Base-by-base conservation (phyloP, 495 filamentous ascomycete genomes). In the Tuber magnatum region DNA sequence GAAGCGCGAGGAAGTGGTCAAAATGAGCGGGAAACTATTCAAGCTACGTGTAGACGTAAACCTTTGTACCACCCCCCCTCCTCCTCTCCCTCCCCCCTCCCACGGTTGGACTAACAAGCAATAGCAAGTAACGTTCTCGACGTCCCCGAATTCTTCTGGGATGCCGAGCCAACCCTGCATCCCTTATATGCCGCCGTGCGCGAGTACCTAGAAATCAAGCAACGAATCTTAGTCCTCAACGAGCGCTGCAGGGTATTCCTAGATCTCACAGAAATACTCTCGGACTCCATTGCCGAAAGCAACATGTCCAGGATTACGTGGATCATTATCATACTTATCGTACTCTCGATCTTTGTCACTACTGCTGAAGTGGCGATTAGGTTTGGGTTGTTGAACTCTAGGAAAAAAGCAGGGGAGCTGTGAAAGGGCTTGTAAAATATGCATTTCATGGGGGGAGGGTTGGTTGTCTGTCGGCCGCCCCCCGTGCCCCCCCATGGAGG, bases 101-200 rank as follows among this genome's bases (percentile, higher is more conserved):
- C 73, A 35, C 68, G 51, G 56, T n/a, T 3, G 56, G 56, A 14
- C 56, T 65, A 6, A 12, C 71, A n/a, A 65, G 39, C 69, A 76
- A 39, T 83, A 97, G 93, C 95, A 73, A 97, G 93, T 22, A 99
- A 98, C 80, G 93, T 97, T 83, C 91, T 99, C 76, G 94, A 97
- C 83, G 93, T 97, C 5, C 96, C 95, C 68, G 97, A 95, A 83
- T 98, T 99, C 86, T 98, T 99, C 88, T 99, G 95, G 95, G 93
- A 97, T 80, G 91, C 91, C 43, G 95, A 99, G 82, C 95, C 95
- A 48, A 97, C 92, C 3, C 88, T 99, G 0, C 93, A 97, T 82
- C 95, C 95, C 0, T 90, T 99, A 65, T 99, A 99, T 84, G 89
- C 89, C 73, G 95, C 94, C 71, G 93, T 98, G 42, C 92, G 95